phyloP scores from a whole-genome alignment of 352 stramenopile genomes.

The Phytophthora citricola region DNA sequence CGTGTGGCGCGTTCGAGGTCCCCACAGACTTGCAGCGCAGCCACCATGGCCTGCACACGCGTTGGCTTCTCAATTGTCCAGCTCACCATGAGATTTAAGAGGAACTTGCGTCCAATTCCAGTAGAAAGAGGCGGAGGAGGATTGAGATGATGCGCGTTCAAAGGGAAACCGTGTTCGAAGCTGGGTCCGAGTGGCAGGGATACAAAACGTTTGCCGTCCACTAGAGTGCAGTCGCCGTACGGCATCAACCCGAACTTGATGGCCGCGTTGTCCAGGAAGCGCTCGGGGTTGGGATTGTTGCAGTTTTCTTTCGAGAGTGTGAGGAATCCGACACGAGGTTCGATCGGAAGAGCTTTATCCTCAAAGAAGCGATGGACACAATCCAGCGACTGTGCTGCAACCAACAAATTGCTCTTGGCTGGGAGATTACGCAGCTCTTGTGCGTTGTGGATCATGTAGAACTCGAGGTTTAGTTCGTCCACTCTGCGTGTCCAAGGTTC shows the following conservation, averaged over 20 bases:
- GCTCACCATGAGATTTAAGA: conserved; percentile 75
- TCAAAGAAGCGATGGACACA: conserved; percentile 32
- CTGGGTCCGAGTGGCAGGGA: conserved; percentile 59
- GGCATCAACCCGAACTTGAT: conserved; percentile 64
- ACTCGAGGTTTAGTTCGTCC: conserved; percentile 39
- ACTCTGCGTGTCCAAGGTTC: conserved; percentile 40
- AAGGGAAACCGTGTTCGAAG: conserved; percentile 69
- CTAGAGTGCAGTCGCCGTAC: conserved; percentile 70
- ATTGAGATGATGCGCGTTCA: conserved; percentile 51
- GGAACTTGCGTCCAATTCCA: conserved; percentile 38
- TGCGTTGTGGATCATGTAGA: conserved; percentile 48
- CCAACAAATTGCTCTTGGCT: conserved; percentile 48
- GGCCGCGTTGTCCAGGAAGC: conserved; percentile 32
- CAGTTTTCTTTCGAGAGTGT: conserved; percentile 62
- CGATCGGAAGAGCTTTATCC: conserved; percentile 18
- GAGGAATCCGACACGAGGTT: conserved; percentile 49
- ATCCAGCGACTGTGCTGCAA: conserved; percentile 44
- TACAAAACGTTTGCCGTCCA: conserved; percentile 57
- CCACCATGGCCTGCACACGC: conserved; percentile 65
- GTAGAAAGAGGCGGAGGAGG: conserved; percentile 16
- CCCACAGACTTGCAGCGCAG: conserved; percentile 50
- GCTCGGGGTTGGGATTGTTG: conserved; percentile 49
- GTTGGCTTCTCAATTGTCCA: conserved; percentile 73
- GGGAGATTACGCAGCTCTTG: conserved; percentile 41
- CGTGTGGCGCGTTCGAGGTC: conserved; percentile 22